phyloP scores from a whole-genome alignment of 306 rosid species.

The Acacia acuminata region DNA sequence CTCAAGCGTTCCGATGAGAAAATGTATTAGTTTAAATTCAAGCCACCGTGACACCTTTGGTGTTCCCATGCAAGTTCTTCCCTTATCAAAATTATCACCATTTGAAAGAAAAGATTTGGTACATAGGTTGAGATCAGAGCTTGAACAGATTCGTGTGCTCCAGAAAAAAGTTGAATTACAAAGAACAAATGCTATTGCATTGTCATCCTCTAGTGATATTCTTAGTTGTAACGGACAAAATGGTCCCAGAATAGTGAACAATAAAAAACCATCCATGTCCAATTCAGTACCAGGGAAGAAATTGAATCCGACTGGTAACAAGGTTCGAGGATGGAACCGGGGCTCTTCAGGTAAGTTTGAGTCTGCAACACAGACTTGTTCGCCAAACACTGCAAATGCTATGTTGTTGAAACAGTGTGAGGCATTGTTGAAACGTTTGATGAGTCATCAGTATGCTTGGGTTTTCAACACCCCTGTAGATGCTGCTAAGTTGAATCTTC shows the following conservation, averaged over 20 bases:
- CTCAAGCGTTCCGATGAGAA: conserved; percentile 61
- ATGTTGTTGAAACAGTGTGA: conserved; percentile 78
- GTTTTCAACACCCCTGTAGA: conserved; percentile 83
- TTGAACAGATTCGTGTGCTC: conserved; percentile 58
- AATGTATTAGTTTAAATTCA: conserved; percentile 65
- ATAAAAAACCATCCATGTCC: conserved; percentile 41
- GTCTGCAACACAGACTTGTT: conserved; percentile 38
- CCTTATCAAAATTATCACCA: conserved; percentile 52
- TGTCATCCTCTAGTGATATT: conserved; percentile 84
- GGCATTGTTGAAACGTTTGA: conserved; percentile 60
- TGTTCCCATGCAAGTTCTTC: conserved; percentile 55
- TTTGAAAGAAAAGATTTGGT: conserved; percentile 58
- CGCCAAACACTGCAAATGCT: conserved; percentile 44
- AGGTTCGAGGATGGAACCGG: conserved; percentile 53
- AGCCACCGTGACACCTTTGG: conserved; percentile 37
- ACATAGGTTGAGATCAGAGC: conserved; percentile 63
- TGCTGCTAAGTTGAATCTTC: conserved; percentile 71
- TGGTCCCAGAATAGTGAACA: conserved; percentile 44
- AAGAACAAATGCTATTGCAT: conserved; percentile 48
- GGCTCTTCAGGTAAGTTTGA: conserved; percentile 59
- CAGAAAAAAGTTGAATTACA: conserved; percentile 67
- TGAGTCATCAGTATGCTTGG: conserved; percentile 69
- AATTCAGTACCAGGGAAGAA: conserved; percentile 45
- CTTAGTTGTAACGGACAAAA: conserved; percentile 63
- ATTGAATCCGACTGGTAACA: conserved; percentile 35